These are phyloP conservation scores for Ambispora gerdemannii DNA, from an alignment of 192 early-diverging fungal species.

Conservation along the genomic window DNA sequence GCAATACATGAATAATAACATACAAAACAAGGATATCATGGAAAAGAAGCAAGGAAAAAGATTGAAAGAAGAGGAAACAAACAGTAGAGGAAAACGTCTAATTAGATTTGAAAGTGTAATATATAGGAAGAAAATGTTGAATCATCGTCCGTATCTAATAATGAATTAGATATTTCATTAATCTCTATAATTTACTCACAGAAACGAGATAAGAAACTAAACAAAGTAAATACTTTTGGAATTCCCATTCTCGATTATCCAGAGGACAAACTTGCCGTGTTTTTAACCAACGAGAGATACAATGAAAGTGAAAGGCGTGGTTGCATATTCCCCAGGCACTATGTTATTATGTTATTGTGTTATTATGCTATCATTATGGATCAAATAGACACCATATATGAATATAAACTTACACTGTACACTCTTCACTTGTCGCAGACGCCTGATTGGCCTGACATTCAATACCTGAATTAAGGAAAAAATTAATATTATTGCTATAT, in stretches of 20 bases:
- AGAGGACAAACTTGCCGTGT: slow-evolving; percentile 94
- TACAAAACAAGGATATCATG: too few species aligned
- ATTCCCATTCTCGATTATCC: slow-evolving; percentile 98
- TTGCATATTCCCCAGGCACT: slow-evolving; percentile 38
- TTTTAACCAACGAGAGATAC: slow-evolving; percentile 97
- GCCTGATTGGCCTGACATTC: slow-evolving; percentile 98
- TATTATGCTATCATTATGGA: too few species aligned
- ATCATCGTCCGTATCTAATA: neutral
- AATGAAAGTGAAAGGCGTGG: slow-evolving; percentile 99
- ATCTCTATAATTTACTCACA: too few species aligned
- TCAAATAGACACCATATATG: slow-evolving; percentile 4
- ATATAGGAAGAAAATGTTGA: neutral
- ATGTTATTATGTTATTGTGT: slow-evolving; percentile 4
- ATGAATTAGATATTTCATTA: too few species aligned
- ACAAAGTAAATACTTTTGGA: slow-evolving; percentile 74
- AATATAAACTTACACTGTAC: slow-evolving; percentile 76
- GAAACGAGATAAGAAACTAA: too few species aligned
- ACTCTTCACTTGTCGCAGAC: slow-evolving; percentile 87
- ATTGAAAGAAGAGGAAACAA: too few species aligned
- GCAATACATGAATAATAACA: too few species aligned
- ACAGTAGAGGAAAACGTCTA: too few species aligned
- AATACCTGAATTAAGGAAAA: slow-evolving; percentile 56
- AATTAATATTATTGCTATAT: too few species aligned
- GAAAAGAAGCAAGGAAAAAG: too few species aligned
- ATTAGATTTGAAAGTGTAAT: neutral